A percentile compares a stretch with the other conserved stretches of the same genome.
These are phyloP conservation scores for Tetrahymena malaccensis DNA, from an alignment of 73 alveolate genomes.

Conservation along the genomic window DNA sequence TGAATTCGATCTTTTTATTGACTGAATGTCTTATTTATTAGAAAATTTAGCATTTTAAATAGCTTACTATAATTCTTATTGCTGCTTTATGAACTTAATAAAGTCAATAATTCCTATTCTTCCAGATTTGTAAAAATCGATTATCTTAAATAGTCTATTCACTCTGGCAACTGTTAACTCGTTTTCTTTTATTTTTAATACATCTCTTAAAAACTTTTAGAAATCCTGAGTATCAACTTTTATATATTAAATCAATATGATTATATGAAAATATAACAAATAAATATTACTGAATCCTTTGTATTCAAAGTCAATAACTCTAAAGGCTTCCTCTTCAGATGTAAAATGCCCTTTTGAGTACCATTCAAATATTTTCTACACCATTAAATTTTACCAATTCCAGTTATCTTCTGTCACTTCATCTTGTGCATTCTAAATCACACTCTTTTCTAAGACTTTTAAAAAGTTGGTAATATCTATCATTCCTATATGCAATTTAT, in stretches of 20 bases:
- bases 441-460: constrained; percentile 36
- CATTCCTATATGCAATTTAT: constrained; percentile 64
- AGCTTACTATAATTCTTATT: constrained; percentile 18
- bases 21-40: not conserved
- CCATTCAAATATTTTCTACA: constrained; percentile 61
- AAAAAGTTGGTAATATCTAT: constrained; percentile 65
- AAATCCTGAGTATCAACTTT: constrained; percentile 37
- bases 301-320: constrained; percentile 72
- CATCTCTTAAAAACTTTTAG: constrained; percentile 45
- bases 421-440: constrained; percentile 13
- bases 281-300: constrained; percentile 74
- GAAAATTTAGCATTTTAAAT: constrained; percentile 1
- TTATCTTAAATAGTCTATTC: constrained; percentile 69
- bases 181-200: constrained; percentile 49
- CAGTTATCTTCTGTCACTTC: constrained; percentile 55
- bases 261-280: not conserved
- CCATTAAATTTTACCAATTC: constrained; percentile 71
- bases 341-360: constrained; percentile 46
- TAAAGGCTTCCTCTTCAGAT: constrained; percentile 66
- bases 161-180: constrained; percentile 52
- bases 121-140: constrained; percentile 68
- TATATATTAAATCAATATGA: not conserved
- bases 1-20: constrained; percentile 18
- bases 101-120: constrained; percentile 63
- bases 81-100: constrained; percentile 60